Evolutionary conservation across 108 stramenopile species (phyloP), one percentile per base, ranked within the genome.

Genomic region (Discostella pseudostelligera): DNA sequence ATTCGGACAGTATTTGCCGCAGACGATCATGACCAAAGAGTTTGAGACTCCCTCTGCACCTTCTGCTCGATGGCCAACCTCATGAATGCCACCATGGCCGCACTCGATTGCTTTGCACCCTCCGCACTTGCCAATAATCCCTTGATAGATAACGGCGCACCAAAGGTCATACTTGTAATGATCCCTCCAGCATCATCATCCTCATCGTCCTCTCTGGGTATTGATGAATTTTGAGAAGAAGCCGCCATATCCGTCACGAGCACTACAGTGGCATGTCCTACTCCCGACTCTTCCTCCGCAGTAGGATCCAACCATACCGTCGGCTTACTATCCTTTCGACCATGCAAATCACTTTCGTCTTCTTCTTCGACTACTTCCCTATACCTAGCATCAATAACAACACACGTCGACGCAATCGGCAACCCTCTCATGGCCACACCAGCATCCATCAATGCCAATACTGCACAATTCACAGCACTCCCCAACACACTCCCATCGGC

Each of bases 381-480:
- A 28, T 47, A 19, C 8, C 5, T 40, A 4, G 40, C 28, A 42
- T 58, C 26, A 20, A 64, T 29, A 0, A 87, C 68, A 39, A 84
- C 68, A 70, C 87, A 93, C 8, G 89, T 90, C 21, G 84, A 73
- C 5, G 89, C 89, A 16, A 92, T 78, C 11, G 93, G 90, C n/a
- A 95, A 28, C 39, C 77, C 77, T 10, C 78, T 76, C 81, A 95
- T 82, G 9, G 83, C 85, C 29, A 95, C 72, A 3, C 87, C 87
- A 9, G 93, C 93, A 74, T 95, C 90, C 84, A 95, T 82, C 58
- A 95, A 59, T 8, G 93, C 93, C 55, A 89, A 64, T 4, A 88
- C 84, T 6, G 90, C 81, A 22, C 87, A 90, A 73, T 95, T 89
- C 20, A 90, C 56, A 16, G 85, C 69, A 16, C 67, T 76, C 0